These are phyloP conservation scores for Tricholoma flavovirens DNA, from an alignment of 768 basidiomycete genomes.

Conservation along the genomic window DNA sequence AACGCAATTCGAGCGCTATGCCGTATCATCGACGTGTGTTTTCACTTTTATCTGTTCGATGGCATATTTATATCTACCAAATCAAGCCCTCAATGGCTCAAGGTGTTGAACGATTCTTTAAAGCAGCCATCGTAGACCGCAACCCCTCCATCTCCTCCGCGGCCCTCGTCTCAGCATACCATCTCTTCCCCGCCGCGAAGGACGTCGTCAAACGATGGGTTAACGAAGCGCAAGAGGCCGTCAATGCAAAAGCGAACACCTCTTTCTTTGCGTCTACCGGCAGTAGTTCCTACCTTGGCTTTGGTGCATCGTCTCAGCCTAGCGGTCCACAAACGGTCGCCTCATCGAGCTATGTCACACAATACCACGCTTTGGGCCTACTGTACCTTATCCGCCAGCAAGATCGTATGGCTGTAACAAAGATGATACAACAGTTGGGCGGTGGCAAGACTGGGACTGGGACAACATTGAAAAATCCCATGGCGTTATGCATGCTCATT, in stretches of 20 bases:
- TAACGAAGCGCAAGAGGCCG: constrained; percentile 97
- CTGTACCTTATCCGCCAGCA: constrained; percentile 94
- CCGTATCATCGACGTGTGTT: constrained; percentile 92
- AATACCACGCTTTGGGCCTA: constrained; percentile 94
- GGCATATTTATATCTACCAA: constrained; percentile 3
- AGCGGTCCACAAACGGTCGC: constrained; percentile 72
- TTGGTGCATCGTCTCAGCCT: constrained; percentile 50
- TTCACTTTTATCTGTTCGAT: background rate
- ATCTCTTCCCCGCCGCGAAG: constrained; percentile 88
- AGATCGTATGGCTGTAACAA: constrained; percentile 98
- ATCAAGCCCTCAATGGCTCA: constrained; percentile 96
- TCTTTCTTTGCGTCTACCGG: constrained; percentile 56
- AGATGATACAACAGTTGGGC: constrained; percentile 98
- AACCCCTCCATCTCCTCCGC: constrained; percentile 95
- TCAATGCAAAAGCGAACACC: constrained; percentile 77
- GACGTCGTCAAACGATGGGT: constrained; percentile 98
- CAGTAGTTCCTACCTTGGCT: constrained; percentile 66
- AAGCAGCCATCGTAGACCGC: constrained; percentile 96
- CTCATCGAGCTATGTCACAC: constrained; percentile 88
- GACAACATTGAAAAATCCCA: constrained; percentile 86
- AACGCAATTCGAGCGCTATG: constrained; percentile 96
- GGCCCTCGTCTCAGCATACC: constrained; percentile 94
- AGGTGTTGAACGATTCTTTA: constrained; percentile 98
- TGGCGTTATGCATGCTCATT: constrained; percentile 98
- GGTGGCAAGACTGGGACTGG: constrained; percentile 82